Base-by-base conservation (phyloP, 1,284 basidiomycete genomes). In the Gomphus sp. region DNA sequence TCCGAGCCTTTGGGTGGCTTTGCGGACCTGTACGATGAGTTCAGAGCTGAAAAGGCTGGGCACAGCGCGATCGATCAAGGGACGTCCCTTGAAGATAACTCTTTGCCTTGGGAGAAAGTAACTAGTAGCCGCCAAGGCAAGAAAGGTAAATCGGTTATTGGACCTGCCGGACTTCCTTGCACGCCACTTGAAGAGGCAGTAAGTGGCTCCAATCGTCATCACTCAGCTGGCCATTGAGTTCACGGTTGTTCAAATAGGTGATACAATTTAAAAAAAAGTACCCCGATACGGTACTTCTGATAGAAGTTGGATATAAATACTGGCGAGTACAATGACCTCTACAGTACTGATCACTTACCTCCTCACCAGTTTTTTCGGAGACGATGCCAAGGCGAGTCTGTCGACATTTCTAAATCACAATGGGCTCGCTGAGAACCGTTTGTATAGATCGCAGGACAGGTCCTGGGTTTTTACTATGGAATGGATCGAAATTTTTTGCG, bases 261-360 rank as follows among this genome's bases (percentile, higher is more conserved):
- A 72, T 85, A 62, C 75, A 82, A 60, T 74, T 94, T 50, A 93
- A 93, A 71, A 75, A 76, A 55, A 80, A 85, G 37, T 78, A 94
- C 68, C 80, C 82, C 1, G 91, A 85, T 43, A 85, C 87, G 4
- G 67, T 98, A 31, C 75, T 98, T 25, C 82, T 97, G 78, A 80
- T 95, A 55, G 91, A 96, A 70, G 85, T 90, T 22, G 92, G 92
- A 6, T 95, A 96, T 71, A 94, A 91, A 71, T 91, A 88, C 72
- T 86, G 78, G 69, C 64, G 36, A 33, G 28, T 44, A 25, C 12
- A 14, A 11, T 9, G 18, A 52, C n/a, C 34, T 43, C 18, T 31
- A 18, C n/a, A 10, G 7, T 14, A 45, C 50, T 16, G 18, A 12
- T 39, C 7, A 22, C 31, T 53, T 18, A 53, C 6, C 52, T 33